Conservation (phyloP, 768 basidiomycete genomes). For the Pisolithus albus region DNA sequence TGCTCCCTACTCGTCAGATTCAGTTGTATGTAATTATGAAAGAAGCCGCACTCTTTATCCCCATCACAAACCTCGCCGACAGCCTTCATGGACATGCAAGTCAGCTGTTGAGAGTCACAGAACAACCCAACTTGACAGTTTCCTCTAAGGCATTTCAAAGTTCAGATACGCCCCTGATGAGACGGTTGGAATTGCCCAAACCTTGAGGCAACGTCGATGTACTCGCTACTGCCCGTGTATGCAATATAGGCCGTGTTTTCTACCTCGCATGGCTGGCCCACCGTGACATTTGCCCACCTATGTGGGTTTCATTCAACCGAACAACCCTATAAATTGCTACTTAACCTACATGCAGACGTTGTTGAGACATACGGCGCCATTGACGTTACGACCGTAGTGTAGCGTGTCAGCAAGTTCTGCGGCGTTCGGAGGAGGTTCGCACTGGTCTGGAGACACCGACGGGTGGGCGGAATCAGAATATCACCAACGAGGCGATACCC, state of each 20-base stretch:
- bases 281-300: conserved; percentile 76
- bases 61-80: conserved; percentile 54
- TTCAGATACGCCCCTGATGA: not conserved
- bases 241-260: conserved; percentile 80
- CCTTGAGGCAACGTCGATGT: conserved; percentile 79
- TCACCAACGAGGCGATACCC: not conserved
- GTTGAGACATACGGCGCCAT: conserved; percentile 81
- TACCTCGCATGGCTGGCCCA: conserved; percentile 53
- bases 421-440: conserved; percentile 60
- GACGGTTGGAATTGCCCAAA: conserved; percentile 23
- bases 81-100: conserved; percentile 54
- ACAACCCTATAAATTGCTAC: not conserved
- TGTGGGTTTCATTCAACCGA: not conserved
- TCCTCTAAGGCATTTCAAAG: conserved; percentile 34
- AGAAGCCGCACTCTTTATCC: conserved; percentile 46
- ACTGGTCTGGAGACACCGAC: conserved; percentile 54
- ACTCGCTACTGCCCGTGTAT: conserved; percentile 52
- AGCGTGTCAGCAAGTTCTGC: conserved; percentile 55
- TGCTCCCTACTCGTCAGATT: not conserved
- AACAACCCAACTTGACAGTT: conserved; percentile 72
- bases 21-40: conserved; percentile 36
- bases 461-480: not conserved
- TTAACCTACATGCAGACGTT: conserved; percentile 68
- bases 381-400: conserved; percentile 64
- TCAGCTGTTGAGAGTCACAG: conserved; percentile 55